Evolutionary conservation across 352 stramenopile species (phyloP), one percentile per base, ranked within the genome.

Genomic region (Thraustotheca clavata): DNA sequence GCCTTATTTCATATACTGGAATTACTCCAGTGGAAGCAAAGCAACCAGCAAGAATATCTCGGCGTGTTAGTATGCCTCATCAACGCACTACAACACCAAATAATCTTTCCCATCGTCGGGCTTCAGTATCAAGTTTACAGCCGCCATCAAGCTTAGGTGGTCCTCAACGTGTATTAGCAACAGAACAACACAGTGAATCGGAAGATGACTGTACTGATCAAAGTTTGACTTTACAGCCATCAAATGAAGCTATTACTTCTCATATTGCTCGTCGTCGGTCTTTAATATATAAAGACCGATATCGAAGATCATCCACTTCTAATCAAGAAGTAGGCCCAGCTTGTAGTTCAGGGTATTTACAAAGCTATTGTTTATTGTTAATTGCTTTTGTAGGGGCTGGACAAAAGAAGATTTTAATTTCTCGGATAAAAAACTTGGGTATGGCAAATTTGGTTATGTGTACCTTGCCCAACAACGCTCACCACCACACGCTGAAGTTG

Each of bases 381-480:
- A 33, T 33, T 26, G 8, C 20, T 46, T 18, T 11, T 59, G 22
- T 36, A 36, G 12, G 14, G 50, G 50, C 35, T 32, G 35, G 14
- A 49, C 57, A 8, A 31, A 31, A 29, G 57, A 65, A 14, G 83
- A 94, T 50, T 94, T 91, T 43, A 63, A 72, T 5, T 79, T 91
- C 40, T 88, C 78, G 8, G 57, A 65, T 18, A 88, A 86, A 61
- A 91, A 80, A 32, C 62, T 94, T 12, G 85, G 85, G 9, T 86
- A 91, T 69, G 85, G 85, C 48, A 94, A 94, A 65, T 94, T 91
- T 46, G 85, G 85, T 20, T 91, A 92, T 47, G 82, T 94, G 1
- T 94, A 94, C 57, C 59, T 91, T 26, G 83, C 85, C 7, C 86
- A 85, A 47, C 79, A 91, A 40, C 87, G 84, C 40, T 70, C 68